Conservation (phyloP, 805 yeast species). For the Candida sphagnicola region DNA sequence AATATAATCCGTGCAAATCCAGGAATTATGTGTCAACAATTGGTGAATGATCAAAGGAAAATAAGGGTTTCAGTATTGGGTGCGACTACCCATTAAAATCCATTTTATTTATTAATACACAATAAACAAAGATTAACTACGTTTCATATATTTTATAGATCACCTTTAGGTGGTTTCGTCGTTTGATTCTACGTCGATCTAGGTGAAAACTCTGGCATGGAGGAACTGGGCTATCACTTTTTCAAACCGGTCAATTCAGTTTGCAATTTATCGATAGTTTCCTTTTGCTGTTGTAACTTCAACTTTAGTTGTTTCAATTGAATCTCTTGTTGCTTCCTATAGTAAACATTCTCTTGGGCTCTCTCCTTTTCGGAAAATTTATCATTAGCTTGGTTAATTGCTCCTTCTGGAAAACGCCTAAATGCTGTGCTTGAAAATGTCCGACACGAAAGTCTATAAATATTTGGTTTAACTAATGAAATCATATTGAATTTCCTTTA, state of each 20-base stretch:
- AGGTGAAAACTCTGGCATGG: no score
- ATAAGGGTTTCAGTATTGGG: no score
- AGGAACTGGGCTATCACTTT: no score
- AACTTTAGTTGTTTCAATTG: slow-evolving; percentile 73
- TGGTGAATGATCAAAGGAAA: no score
- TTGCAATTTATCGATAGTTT: slow-evolving; percentile 47
- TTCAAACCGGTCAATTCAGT: slow-evolving; percentile 44
- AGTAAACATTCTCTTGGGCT: slow-evolving; percentile 82
- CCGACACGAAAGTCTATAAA: slow-evolving; percentile 9
- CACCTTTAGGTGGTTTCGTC: no score
- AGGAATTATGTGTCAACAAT: no score
- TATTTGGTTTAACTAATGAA: slow-evolving; percentile 1
- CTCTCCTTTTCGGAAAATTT: slow-evolving; percentile 74
- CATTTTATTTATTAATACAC: no score
- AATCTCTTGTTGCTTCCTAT: slow-evolving; percentile 87
- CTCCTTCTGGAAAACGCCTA: slow-evolving; percentile 19
- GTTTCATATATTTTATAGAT: no score
- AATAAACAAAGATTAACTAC: no score
- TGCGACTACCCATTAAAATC: no score
- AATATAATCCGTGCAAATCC: no score
- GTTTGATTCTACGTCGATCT: no score
- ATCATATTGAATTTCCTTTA: neutral
- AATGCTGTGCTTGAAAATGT: slow-evolving; percentile 25
- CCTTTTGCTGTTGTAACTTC: slow-evolving; percentile 71
- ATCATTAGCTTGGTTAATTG: slow-evolving; percentile 21